Percentiles rank a stretch among this genome's conserved stretches.
phyloP scores from a whole-genome alignment of 768 basidiomycete species.

The Agaricus subrufescens region DNA sequence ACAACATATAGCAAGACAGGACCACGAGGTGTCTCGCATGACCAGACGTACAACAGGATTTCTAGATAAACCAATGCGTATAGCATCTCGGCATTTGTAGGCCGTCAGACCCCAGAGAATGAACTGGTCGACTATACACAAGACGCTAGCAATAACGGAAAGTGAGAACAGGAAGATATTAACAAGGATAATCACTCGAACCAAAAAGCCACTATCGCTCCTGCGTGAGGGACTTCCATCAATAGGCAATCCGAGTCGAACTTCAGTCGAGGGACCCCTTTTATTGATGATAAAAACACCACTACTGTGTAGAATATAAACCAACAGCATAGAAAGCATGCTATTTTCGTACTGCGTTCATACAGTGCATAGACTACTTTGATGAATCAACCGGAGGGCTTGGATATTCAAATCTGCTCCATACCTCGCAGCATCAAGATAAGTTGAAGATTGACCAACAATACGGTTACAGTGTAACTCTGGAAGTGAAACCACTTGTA shows the following conservation, averaged over 20 bases:
- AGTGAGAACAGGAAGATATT: background rate
- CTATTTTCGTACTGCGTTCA: background rate
- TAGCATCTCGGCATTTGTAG: background rate
- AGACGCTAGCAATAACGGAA: background rate
- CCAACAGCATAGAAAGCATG: background rate
- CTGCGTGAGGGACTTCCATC: background rate
- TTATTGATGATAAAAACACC: background rate
- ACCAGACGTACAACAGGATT: background rate
- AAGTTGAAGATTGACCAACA: background rate
- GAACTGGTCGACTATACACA: background rate
- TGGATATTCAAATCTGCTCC: background rate
- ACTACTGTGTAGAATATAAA: background rate
- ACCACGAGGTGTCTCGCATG: background rate
- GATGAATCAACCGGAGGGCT: background rate
- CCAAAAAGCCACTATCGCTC: background rate
- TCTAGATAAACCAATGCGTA: background rate
- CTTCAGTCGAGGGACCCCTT: background rate
- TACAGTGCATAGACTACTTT: background rate
- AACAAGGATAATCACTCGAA: background rate
- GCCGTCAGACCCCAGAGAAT: background rate
- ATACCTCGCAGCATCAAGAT: background rate
- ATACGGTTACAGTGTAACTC: background rate
- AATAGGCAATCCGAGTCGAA: background rate
- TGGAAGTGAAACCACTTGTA: background rate
- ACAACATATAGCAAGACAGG: background rate